A percentile compares a stretch with the other conserved stretches of the same genome.
phyloP scores from a whole-genome alignment of 164 flowering plant genomes.

The Chimonanthus praecox region DNA sequence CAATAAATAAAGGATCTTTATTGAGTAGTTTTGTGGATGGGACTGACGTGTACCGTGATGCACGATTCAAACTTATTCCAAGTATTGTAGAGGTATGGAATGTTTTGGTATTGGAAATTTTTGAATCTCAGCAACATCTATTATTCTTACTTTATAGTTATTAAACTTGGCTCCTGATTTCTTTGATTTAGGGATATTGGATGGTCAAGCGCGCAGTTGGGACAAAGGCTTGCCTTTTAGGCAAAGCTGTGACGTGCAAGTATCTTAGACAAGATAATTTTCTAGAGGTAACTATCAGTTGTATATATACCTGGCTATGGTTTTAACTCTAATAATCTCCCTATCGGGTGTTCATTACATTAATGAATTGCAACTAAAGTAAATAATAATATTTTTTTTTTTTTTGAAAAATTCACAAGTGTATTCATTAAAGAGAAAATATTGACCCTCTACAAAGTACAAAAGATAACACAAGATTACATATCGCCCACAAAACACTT shows the following conservation, averaged over 20 bases:
- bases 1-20: constrained; percentile 58
- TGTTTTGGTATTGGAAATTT: neutral
- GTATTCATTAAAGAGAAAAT: too few species aligned
- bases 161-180: constrained; percentile 10
- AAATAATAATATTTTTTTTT: too few species aligned
- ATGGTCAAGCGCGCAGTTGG: constrained; percentile 99
- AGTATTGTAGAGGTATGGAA: constrained; percentile 77
- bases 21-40: constrained; percentile 80
- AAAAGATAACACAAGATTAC: too few species aligned
- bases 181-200: constrained; percentile 74
- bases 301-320: neutral
- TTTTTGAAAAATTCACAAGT: too few species aligned
- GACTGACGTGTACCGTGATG: constrained; percentile 70
- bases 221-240: constrained; percentile 86
- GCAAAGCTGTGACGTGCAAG: constrained; percentile 91
- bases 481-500: too few species aligned
- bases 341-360: neutral
- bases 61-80: constrained; percentile 90
- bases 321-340: neutral
- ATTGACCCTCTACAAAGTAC: too few species aligned
- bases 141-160: neutral
- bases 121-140: neutral
- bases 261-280: constrained; percentile 84
- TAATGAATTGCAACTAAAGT: neutral
- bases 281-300: constrained; percentile 54